These are phyloP conservation scores for Tuber microsphaerosporum DNA, from an alignment of 495 filamentous ascomycete genomes.

Conservation along the genomic window DNA sequence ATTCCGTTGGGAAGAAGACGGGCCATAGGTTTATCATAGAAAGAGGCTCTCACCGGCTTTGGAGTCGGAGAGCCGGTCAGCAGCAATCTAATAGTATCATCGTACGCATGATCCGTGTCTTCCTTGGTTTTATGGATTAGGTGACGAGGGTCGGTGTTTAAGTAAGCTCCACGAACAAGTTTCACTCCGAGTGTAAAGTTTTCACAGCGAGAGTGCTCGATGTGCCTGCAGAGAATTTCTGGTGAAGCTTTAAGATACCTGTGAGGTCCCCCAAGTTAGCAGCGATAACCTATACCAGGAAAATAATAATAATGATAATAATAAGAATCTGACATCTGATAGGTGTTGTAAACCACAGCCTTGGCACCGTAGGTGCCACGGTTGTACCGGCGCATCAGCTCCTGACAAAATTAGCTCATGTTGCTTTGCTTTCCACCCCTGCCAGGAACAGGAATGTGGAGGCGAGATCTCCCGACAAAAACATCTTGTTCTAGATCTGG, in stretches of 20 bases:
- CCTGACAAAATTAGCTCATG: constrained; percentile 10
- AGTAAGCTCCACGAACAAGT: constrained; percentile 85
- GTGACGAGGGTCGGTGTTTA: constrained; percentile 69
- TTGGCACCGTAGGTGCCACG: constrained; percentile 48
- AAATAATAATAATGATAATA: background rate
- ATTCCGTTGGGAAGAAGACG: constrained; percentile 10
- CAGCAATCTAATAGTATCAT: constrained; percentile 34
- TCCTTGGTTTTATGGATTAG: constrained; percentile 74
- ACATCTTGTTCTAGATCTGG: constrained; percentile 3
- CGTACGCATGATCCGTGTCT: constrained; percentile 64
- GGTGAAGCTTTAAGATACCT: constrained; percentile 59
- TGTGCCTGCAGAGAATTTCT: constrained; percentile 56
- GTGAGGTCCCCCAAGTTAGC: background rate
- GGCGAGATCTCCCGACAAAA: constrained; percentile 9
- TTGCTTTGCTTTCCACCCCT: background rate
- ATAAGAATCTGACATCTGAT: constrained; percentile 58
- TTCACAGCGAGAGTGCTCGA: constrained; percentile 57
- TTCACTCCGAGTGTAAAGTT: constrained; percentile 80
- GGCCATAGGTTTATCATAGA: constrained; percentile 18
- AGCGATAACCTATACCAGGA: background rate
- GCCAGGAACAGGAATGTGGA: constrained; percentile 13
- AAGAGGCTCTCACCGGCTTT: constrained; percentile 9
- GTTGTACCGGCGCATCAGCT: constrained; percentile 53
- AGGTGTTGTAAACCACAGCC: constrained; percentile 66
- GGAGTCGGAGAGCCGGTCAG: constrained; percentile 20